Evolutionary conservation across 139 green algal species (phyloP).

Genomic region (Chara braunii): DNA sequence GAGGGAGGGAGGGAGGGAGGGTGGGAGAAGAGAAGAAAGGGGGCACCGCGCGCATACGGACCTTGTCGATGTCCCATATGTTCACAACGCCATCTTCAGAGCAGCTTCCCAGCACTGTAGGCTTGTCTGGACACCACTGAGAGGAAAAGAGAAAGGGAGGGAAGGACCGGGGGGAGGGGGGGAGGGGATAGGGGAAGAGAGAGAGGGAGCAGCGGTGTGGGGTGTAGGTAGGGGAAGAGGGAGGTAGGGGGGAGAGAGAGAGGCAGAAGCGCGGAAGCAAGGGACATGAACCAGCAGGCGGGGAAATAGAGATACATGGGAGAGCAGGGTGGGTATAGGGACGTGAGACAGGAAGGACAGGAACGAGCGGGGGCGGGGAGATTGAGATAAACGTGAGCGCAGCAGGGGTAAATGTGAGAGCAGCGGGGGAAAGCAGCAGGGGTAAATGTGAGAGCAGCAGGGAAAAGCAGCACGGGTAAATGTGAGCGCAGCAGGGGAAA

Average conservation of each 20-base stretch:
- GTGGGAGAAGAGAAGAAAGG: too few species aligned
- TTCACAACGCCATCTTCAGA: constrained; percentile 31
- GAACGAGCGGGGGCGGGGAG: neutral
- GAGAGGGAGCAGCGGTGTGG: neutral
- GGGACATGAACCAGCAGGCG: neutral
- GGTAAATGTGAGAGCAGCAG: too few species aligned
- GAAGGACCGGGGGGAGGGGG: neutral
- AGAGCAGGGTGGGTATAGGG: neutral
- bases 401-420: too few species aligned
- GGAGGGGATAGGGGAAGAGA: neutral
- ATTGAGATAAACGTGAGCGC: too few species aligned
- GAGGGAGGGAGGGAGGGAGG: too few species aligned
- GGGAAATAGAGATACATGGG: neutral
- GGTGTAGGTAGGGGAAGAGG: neutral
- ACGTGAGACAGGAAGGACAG: neutral
- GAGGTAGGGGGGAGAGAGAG: neutral
- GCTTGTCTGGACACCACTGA: constrained; percentile 26
- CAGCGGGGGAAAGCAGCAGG: too few species aligned
- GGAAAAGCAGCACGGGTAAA: neutral
- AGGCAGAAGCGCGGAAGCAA: neutral
- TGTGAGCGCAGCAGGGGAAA: neutral
- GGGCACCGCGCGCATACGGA: too few species aligned
- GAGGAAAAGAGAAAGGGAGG: neutral
- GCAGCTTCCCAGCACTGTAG: constrained; percentile 16
- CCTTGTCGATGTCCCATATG: constrained; percentile 16